Conservation (phyloP, 495 filamentous ascomycete species). For the Talaromyces proteolyticus region DNA sequence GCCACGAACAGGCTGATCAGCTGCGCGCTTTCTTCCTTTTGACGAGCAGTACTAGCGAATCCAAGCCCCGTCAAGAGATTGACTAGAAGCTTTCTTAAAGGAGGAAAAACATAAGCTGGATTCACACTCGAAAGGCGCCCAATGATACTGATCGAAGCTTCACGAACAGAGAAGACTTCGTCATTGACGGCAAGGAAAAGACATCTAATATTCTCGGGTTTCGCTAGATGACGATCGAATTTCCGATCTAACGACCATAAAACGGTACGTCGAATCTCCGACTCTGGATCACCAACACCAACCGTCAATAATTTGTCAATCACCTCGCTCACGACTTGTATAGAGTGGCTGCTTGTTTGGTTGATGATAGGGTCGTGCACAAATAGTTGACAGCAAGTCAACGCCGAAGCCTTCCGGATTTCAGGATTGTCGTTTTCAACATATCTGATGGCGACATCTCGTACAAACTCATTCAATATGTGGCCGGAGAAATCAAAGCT, state of each 20-base stretch:
- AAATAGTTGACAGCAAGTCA: slow-evolving; percentile 97
- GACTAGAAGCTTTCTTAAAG: slow-evolving; percentile 86
- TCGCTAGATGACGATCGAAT: slow-evolving; percentile 91
- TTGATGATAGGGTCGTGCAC: slow-evolving; percentile 95
- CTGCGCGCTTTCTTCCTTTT: slow-evolving; percentile 92
- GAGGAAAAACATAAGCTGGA: slow-evolving; percentile 94
- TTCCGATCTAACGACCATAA: slow-evolving; percentile 82
- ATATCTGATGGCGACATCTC: slow-evolving; percentile 96
- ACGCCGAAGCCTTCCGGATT: slow-evolving; percentile 87
- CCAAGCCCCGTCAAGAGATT: slow-evolving; percentile 93
- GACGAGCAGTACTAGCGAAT: slow-evolving; percentile 87
- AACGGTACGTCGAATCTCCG: slow-evolving; percentile 83
- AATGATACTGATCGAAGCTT: slow-evolving; percentile 93
- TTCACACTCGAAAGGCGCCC: slow-evolving; percentile 87
- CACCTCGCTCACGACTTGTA: slow-evolving; percentile 94
- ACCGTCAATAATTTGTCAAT: slow-evolving; percentile 94
- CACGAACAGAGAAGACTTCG: slow-evolving; percentile 82
- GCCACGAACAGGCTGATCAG: slow-evolving; percentile 88
- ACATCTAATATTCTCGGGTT: slow-evolving; percentile 92
- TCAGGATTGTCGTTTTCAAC: slow-evolving; percentile 93
- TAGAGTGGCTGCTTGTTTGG: slow-evolving; percentile 92
- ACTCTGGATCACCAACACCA: slow-evolving; percentile 84
- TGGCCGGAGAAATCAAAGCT: slow-evolving; percentile 96
- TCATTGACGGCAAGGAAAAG: slow-evolving; percentile 97
- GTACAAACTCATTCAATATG: slow-evolving; percentile 94